Evolutionary conservation across 2,329 filamentous ascomycete species (phyloP), one percentile per base, ranked within the genome.

Genomic region (Penicillium sp.): DNA sequence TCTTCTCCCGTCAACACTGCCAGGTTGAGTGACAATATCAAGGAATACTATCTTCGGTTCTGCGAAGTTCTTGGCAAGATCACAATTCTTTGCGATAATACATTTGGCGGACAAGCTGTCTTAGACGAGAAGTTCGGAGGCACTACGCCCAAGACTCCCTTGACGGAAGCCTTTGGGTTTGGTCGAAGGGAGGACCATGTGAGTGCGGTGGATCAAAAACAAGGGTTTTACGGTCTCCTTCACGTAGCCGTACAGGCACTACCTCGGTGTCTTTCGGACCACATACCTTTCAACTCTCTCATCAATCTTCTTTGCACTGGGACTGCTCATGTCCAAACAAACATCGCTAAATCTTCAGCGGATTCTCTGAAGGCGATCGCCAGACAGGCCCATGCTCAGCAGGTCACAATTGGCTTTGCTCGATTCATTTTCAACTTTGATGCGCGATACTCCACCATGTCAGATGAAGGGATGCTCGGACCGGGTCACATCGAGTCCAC

Each of bases 381-480:
- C 9, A 81, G 88, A 29, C 93, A 98, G 62, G 88, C 86, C 6
- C 87, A 95, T 69, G 90, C 93, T 0, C 90, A 98, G 58, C 88
- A 93, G 66, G 93, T 98, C 3, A 95, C 90, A 0, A 95, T 94
- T 69, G 91, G 93, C 0, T 98, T 98, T 69, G 88, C 93, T 34
- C 80, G 90, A 26, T 98, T 97, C 69, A 98, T 98, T 45, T 98
- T 98, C 73, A 95, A 93, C 58, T 98, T 97, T 66, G 94, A 98
- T 66, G 90, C 95, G 57, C 84, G 90, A 25, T 98, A 98, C 67
- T 89, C 91, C 1, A 97, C 93, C 29, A 96, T 97, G 84, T 95
- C 90, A 8, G 93, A 98, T 62, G 93, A 94, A 29, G 93, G 93
- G 2, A 93, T 98, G 84, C 82, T 98, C 25, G 93, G 91, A 0